phyloP scores from a whole-genome alignment of 345 rosid species.

The Pistacia vera region DNA sequence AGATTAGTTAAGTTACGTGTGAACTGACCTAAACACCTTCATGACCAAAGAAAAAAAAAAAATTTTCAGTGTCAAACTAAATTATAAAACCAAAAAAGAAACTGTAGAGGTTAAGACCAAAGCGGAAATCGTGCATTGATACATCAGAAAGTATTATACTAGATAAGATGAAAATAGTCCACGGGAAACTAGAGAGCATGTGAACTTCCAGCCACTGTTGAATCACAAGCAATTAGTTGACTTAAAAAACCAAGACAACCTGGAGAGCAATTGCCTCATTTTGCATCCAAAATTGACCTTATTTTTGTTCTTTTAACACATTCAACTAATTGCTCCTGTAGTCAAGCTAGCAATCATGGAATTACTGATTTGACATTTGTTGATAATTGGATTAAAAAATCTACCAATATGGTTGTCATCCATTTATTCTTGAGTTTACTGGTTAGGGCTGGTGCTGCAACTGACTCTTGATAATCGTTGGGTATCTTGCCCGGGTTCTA shows the following conservation, averaged over 20 bases:
- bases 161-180: background rate
- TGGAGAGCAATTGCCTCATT: constrained; percentile 5
- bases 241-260: constrained; percentile 3
- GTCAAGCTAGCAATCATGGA: constrained; percentile 1
- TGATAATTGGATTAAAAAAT: background rate
- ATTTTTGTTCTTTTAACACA: background rate
- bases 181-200: background rate
- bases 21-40: no score
- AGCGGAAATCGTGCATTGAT: background rate
- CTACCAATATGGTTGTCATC: constrained; percentile 5
- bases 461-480: no score
- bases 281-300: constrained; percentile 12
- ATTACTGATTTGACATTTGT: constrained; percentile 1
- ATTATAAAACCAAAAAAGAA: no score
- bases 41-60: no score
- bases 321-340: background rate
- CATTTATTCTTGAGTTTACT: background rate
- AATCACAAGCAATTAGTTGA: constrained; percentile 19
- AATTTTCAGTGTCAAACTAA: no score
- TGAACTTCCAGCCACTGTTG: background rate
- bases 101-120: no score
- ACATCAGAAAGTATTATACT: background rate
- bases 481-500: no score
- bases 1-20: no score
- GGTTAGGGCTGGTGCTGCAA: no score